Percentiles rank a stretch among this genome's conserved stretches.
phyloP scores from a whole-genome alignment of 768 basidiomycete genomes.

The Gloeophyllum trabeum region DNA sequence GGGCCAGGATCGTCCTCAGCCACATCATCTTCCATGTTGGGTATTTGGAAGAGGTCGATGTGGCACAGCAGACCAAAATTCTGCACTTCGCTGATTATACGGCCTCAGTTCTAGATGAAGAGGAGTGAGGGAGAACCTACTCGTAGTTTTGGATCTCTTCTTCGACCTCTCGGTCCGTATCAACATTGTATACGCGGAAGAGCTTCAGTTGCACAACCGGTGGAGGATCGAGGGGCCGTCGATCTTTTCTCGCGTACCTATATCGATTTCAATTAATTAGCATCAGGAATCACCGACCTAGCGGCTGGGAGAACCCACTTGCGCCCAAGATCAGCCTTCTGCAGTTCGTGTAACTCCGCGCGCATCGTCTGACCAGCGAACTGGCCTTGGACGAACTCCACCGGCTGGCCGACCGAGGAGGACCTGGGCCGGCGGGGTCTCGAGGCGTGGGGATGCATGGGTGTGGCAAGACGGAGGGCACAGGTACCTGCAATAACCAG shows the following conservation, averaged over 20 bases:
- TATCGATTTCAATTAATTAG: too few species aligned
- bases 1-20: too few species aligned
- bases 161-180: constrained; percentile 6
- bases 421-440: too few species aligned
- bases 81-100: constrained; percentile 46
- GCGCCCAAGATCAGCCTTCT: constrained; percentile 21
- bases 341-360: constrained; percentile 14
- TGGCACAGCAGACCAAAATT: constrained; percentile 65
- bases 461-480: too few species aligned
- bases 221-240: constrained; percentile 15
- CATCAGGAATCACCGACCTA: neutral
- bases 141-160: constrained; percentile 2
- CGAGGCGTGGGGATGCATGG: too few species aligned
- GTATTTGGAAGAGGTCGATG: constrained; percentile 63
- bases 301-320: constrained; percentile 12
- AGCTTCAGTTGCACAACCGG: constrained; percentile 15
- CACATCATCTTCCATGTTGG: constrained; percentile 4
- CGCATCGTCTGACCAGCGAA: constrained; percentile 17
- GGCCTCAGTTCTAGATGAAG: neutral
- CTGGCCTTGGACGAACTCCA: constrained; percentile 17
- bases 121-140: neutral
- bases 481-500: too few species aligned
- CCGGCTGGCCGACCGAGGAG: constrained; percentile 17
- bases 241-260: constrained; percentile 15
- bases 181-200: constrained; percentile 7